Conservation (phyloP, 1,284 basidiomycete genomes). For the Pseudozyma sp. region DNA sequence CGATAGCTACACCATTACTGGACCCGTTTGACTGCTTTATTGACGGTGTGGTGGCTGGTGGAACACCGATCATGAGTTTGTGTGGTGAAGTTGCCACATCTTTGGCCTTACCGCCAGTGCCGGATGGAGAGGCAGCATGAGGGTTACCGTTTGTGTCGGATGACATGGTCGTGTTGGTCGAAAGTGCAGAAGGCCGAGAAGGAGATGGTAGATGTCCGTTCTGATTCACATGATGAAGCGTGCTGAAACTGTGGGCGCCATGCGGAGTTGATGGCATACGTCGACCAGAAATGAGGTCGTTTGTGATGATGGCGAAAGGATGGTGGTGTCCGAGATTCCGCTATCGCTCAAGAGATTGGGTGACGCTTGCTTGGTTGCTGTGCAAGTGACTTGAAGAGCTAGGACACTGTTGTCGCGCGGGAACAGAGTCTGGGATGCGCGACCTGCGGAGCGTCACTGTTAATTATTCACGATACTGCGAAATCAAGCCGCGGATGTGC, state of each 20-base stretch:
- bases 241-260: conserved; percentile 18
- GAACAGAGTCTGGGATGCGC: no score
- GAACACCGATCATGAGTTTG: conserved; percentile 50
- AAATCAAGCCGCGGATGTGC: not conserved
- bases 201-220: conserved; percentile 10
- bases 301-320: not conserved
- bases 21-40: conserved; percentile 3
- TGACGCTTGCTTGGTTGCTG: not conserved
- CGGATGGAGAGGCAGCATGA: conserved; percentile 9
- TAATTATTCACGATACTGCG: no score
- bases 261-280: conserved; percentile 42
- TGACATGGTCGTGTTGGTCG: conserved; percentile 18
- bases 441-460: no score
- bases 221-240: conserved; percentile 35
- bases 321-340: not conserved
- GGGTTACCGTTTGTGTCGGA: conserved; percentile 30
- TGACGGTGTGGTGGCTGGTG: conserved; percentile 37
- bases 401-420: not conserved
- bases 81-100: conserved; percentile 27
- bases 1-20: conserved; percentile 3
- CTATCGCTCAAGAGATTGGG: no score
- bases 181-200: conserved; percentile 2
- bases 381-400: not conserved
- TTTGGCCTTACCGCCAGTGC: conserved; percentile 15
- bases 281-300: not conserved